Percentiles rank a stretch among this genome's conserved stretches.
Conservation (phyloP, 257 asterid genomes). For the Capsicum pubescens region DNA sequence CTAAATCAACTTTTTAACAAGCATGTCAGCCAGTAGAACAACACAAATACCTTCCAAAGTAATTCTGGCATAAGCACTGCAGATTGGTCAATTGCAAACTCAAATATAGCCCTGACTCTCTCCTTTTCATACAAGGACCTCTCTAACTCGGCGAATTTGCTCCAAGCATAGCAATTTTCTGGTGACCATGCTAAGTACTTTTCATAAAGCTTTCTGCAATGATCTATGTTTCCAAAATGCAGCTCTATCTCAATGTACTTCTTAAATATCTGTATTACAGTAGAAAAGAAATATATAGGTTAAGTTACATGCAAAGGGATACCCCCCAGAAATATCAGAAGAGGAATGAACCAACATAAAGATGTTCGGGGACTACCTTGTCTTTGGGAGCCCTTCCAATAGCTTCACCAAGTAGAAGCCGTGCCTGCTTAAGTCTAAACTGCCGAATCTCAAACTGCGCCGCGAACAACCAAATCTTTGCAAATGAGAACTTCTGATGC, state of each 20-base stretch:
- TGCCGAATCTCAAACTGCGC: slow-evolving; percentile 96
- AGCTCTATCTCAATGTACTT: slow-evolving; percentile 96
- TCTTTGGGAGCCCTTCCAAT: slow-evolving; percentile 57
- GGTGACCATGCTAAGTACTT: slow-evolving; percentile 90
- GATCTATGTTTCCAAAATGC: slow-evolving; percentile 84
- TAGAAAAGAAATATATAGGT: not conserved
- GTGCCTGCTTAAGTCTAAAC: slow-evolving; percentile 54
- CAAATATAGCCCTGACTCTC: slow-evolving; percentile 89
- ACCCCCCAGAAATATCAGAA: slow-evolving; percentile 9
- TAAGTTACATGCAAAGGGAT: slow-evolving; percentile 23
- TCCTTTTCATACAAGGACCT: slow-evolving; percentile 82
- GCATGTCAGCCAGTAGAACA: not conserved
- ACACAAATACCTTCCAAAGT: slow-evolving; percentile 76
- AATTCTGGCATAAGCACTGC: slow-evolving; percentile 95
- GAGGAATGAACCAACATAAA: not conserved
- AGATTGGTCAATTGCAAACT: slow-evolving; percentile 96
- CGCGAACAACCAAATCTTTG: slow-evolving; percentile 94
- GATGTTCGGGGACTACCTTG: slow-evolving; percentile 37
- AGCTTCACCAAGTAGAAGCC: slow-evolving; percentile 47
- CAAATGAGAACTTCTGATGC: slow-evolving; percentile 70
- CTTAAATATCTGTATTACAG: slow-evolving; percentile 78
- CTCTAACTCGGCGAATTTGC: slow-evolving; percentile 88
- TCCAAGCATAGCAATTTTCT: slow-evolving; percentile 97
- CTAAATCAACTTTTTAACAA: not conserved
- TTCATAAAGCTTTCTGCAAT: slow-evolving; percentile 83